Base-by-base conservation (phyloP, 805 yeast species). In the Candida succiphila region DNA sequence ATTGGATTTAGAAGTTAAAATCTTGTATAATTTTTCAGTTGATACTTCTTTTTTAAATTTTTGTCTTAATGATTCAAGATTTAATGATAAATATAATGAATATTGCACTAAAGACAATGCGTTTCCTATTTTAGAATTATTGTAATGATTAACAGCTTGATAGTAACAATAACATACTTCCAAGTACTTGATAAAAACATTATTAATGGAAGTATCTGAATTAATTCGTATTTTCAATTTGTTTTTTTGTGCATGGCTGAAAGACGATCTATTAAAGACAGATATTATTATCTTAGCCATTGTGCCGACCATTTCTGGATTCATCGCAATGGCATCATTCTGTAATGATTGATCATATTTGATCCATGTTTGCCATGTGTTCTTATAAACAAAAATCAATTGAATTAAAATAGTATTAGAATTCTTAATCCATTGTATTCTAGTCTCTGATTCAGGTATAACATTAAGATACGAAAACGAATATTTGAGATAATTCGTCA, bases 111-210 rank as follows among this genome's bases (percentile, higher is more conserved):
- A 36, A 5, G 56, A 51, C 8, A 52, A 30, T 1, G 56, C 35
- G 13, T 43, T 19, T 2, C 58, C 59, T 5, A 50, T 14, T 18
- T 47, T 38, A 25, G 43, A 37, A 13, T 43, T 41, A 31, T 39
- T 40, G 35, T 53, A 54, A 19, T 41, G 31, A n/a, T 46, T 43
- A n/a, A 54, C 30, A 17, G 46, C 38, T 17, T 38, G 30, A 27
- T 48, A 55, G 37, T 49, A 52, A 27, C 54, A 48, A 14, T 41
- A 47, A 4, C 47, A 12, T 8, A 46, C 30, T 15, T 51, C 49
- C 7, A 49, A 27, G 28, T 40, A 45, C 4, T 26, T 14, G 17
- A 34, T 25, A 16, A 40, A 30, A 9, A 21, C 12, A 20, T 29
- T 21, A 21, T 10, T 21, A 21, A 8, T 10, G 10, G 23, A 21